These are phyloP conservation scores for Purshia tridentata DNA, from an alignment of 306 rosid genomes.

Conservation along the genomic window DNA sequence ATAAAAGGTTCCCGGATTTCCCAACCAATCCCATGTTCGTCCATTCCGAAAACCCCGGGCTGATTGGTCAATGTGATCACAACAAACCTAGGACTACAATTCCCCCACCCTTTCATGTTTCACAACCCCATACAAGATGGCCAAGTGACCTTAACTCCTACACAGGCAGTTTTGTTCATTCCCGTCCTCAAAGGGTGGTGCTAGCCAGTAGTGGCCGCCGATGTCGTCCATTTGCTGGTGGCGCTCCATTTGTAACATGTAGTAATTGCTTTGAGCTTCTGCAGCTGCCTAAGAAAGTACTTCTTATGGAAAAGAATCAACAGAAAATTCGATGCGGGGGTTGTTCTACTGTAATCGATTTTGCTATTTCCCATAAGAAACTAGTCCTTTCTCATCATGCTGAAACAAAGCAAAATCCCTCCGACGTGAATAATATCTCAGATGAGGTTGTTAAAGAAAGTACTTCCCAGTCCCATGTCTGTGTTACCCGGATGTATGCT, in stretches of 20 bases:
- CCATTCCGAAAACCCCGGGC: conserved; percentile 52
- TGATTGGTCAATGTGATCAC: conserved; percentile 50
- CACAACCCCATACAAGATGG: conserved; percentile 58
- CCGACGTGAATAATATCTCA: conserved; percentile 32
- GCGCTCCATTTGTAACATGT: conserved; percentile 90
- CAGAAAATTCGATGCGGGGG: conserved; percentile 82
- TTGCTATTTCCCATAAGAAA: conserved; percentile 52
- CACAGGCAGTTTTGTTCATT: conserved; percentile 37
- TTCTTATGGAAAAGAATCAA: conserved; percentile 38
- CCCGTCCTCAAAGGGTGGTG: conserved; percentile 53
- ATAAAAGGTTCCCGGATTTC: conserved; percentile 53
- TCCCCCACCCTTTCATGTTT: conserved; percentile 48
- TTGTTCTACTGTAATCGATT: conserved; percentile 63
- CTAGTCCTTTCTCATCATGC: conserved; percentile 55
- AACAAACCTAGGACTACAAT: conserved; percentile 45
- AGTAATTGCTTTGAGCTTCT: conserved; percentile 77
- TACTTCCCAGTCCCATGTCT: conserved; percentile 40
- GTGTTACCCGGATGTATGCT: conserved; percentile 40
- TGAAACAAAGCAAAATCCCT: conserved; percentile 37
- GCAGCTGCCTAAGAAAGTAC: conserved; percentile 71
- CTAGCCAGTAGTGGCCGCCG: conserved; percentile 43
- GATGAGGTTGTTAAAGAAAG: conserved; percentile 37
- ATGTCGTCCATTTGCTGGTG: conserved; percentile 74
- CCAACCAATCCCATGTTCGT: conserved; percentile 52
- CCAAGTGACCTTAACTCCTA: conserved; percentile 56